Base-by-base conservation (phyloP, 768 basidiomycete species). In the Suillus ampliporus region DNA sequence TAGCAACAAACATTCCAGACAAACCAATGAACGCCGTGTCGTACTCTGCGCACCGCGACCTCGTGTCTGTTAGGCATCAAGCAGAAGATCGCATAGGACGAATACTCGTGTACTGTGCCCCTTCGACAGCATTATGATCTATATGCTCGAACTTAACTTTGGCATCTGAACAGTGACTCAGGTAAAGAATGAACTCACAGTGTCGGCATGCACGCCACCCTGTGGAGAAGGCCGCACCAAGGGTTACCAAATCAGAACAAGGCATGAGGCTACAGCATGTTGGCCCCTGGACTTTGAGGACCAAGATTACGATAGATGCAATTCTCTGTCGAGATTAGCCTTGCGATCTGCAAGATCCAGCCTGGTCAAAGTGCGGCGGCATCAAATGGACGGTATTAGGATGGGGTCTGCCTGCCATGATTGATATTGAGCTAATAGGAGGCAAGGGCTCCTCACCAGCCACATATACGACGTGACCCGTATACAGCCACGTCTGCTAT, bases 261-360 rank as follows among this genome's bases (percentile, higher is more conserved):
- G 35, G 47, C 75, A 74, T 67, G 76, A 74, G 76, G 76, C 10
- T 44, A 31, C 64, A 69, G 69, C 72, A 66, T 77, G 75, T 65
- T 44, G 43, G 35, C 31, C 43, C 47, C 56, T 43, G 43, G 37
- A 61, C 23, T 37, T 23, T 21, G 34, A 10, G 57, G 31, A 28
- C 46, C 50, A 60, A 64, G 46, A 54, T 40, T 48, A 40, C 21
- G n/a, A 6, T 34, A 44, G 41, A 53, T 6, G 7, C 11, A 61
- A 51, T 64, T 74, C 71, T 56, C 67, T 69, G 57, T 35, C 50
- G 57, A 65, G 63, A 67, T 76, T 69, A 61, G 56, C 65, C 76
- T 64, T 57, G 23, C 58, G 59, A 67, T 74, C 64, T 46, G 51
- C 52, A 52, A 61, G 63, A 63, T 71, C 56, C 48, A 31, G 46